Evolutionary conservation across 495 filamentous ascomycete genomes (phyloP).

Genomic region (Trichoderma orchidacearum): DNA sequence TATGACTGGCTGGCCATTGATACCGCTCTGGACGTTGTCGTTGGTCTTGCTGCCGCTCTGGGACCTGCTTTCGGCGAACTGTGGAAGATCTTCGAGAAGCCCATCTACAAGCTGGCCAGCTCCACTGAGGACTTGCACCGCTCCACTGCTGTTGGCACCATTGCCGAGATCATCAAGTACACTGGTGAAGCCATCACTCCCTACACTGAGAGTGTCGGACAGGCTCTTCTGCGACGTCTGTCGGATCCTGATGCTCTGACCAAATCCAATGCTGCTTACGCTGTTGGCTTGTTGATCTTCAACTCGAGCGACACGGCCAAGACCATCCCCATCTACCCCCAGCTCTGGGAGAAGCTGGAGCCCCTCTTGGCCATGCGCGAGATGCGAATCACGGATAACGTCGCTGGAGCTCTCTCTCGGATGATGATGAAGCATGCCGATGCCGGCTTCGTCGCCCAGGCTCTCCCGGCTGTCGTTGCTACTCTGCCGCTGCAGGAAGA

Average conservation of each 20-base stretch:
- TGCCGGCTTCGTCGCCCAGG: constrained; percentile 61
- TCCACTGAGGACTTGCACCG: constrained; percentile 77
- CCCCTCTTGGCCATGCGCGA: constrained; percentile 61
- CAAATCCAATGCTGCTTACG: constrained; percentile 89
- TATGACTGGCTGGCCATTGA: constrained; percentile 97
- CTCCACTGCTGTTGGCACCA: constrained; percentile 74
- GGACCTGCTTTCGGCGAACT: constrained; percentile 70
- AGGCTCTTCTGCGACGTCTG: constrained; percentile 74
- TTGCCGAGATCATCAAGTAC: constrained; percentile 79
- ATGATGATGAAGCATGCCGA: constrained; percentile 81
- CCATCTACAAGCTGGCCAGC: constrained; percentile 73
- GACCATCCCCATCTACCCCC: constrained; percentile 57
- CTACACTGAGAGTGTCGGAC: constrained; percentile 60
- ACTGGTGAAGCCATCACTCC: constrained; percentile 70
- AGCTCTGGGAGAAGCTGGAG: constrained; percentile 73
- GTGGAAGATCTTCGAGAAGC: constrained; percentile 90
- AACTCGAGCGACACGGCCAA: constrained; percentile 59
- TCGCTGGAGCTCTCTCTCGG: constrained; percentile 79
- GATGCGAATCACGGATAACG: constrained; percentile 78
- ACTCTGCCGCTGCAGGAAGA: constrained; percentile 86
- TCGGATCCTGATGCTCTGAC: constrained; percentile 84
- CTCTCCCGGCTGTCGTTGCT: constrained; percentile 65
- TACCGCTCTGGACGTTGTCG: constrained; percentile 79
- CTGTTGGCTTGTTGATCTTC: constrained; percentile 67
- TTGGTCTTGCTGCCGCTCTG: constrained; percentile 68